Evolutionary conservation across 2,329 filamentous ascomycete genomes (phyloP), one percentile per base, ranked within the genome.

Genomic region (Aureobasidium pullulans): DNA sequence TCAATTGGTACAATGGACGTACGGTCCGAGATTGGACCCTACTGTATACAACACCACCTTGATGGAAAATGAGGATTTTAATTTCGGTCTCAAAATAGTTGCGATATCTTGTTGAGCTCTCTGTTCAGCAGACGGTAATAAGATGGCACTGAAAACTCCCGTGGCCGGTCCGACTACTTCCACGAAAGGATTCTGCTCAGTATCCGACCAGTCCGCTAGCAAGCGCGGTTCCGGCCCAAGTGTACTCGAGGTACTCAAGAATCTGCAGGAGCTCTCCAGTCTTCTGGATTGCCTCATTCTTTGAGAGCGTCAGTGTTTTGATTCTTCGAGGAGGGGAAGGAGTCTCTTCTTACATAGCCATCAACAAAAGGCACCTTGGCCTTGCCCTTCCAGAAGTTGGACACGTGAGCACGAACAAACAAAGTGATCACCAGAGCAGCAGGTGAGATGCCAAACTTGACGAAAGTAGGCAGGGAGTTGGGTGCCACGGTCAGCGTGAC

Each of bases 161-260:
- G 11, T 32, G n/a, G 8, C 29, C 15, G 29, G n/a, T 48, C 29
- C 19, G 10, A 4, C n/a, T n/a, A 23, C 9, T 8, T 1, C 34
- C 16, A 23, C 11, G 16, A 16, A 37, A 23, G 6, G 3, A 8
- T 11, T 15, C 9, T 10, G 6, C 40, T 46, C 19, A 60, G 29
- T 63, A 62, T 37, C 64, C 64, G 19, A 69, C 47, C 62, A 69
- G 61, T 11, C 67, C 68, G 15, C 64, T 65, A 16, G 68, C 65
- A 40, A 72, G 64, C 28, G 63, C 67, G 19, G 66, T 67, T 28
- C 65, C 61, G 6, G 70, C 67, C 71, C 71, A 73, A 49, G 66
- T 67, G 49, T 69, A 71, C 63, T 73, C 68, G 57, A 73, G 48
- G 54, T 65, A 72, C 62, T 70, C 64, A 50, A 73, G 63, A 28